A percentile compares a stretch with the other conserved stretches of the same genome.
These are phyloP conservation scores for Zygosaccharomyces pseudobailii DNA, from an alignment of 1,139 yeast species.

Conservation along the genomic window DNA sequence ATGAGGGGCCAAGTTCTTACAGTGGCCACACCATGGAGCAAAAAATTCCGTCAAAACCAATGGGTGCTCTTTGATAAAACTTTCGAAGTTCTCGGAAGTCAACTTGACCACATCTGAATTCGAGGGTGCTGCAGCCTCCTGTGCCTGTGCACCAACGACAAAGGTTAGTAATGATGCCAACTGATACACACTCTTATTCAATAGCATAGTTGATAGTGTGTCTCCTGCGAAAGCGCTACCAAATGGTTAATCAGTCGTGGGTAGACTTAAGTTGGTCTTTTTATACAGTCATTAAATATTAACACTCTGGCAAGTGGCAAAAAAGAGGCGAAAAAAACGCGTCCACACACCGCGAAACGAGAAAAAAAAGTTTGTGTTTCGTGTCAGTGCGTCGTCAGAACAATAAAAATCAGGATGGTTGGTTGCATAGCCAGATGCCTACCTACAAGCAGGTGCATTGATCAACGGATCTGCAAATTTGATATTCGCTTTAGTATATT, in stretches of 20 bases:
- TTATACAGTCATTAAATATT: conserved; percentile 1
- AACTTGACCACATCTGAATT: conserved; percentile 87
- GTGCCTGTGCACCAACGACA: conserved; percentile 33
- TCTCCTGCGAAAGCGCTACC: not conserved
- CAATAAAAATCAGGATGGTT: not conserved
- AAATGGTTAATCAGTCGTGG: not conserved
- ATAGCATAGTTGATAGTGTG: conserved; percentile 11
- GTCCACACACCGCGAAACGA: not conserved
- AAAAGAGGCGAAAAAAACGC: not conserved
- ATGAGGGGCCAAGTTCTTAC: conserved; percentile 92
- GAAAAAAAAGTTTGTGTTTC: not conserved
- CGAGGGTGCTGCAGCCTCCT: conserved; percentile 68
- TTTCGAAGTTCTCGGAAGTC: conserved; percentile 55
- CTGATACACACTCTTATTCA: conserved; percentile 17
- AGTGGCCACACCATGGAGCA: conserved; percentile 99
- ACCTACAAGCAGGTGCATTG: no score
- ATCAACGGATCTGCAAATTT: no score
- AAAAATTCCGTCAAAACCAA: conserved; percentile 90
- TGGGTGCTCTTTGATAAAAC: conserved; percentile 65
- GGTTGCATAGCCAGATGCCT: no score
- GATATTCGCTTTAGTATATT: no score
- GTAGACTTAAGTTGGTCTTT: not conserved
- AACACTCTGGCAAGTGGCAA: conserved; percentile 13
- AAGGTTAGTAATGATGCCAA: conserved; percentile 16
- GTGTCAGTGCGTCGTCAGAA: not conserved